phyloP scores from a whole-genome alignment of 805 yeast genomes.

The Saccharomycopsis sp. region DNA sequence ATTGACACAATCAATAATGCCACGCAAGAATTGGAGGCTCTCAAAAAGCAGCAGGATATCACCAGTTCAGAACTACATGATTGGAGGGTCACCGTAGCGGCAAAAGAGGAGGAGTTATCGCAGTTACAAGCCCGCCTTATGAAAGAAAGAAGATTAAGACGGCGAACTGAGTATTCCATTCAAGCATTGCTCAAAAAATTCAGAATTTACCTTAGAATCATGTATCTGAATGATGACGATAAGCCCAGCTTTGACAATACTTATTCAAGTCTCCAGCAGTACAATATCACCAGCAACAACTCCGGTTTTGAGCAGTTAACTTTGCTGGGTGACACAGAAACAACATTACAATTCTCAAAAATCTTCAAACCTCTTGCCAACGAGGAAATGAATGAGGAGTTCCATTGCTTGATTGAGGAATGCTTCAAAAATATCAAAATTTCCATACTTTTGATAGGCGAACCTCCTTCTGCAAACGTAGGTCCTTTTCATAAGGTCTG shows the following conservation, averaged over 20 bases:
- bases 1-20: not conserved
- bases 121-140: not conserved
- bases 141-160: not conserved
- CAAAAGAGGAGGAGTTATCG: not conserved
- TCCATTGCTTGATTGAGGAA: constrained; percentile 7
- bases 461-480: not conserved
- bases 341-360: constrained; percentile 1
- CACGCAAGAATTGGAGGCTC: not conserved
- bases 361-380: not conserved
- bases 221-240: not conserved
- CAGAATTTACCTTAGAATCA: constrained; percentile 3
- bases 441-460: constrained; percentile 7
- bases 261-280: not conserved
- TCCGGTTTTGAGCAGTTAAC: constrained; percentile 1
- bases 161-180: constrained; percentile 10
- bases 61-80: not conserved
- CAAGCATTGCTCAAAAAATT: constrained; percentile 9
- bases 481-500: not conserved
- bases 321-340: not conserved
- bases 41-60: not conserved
- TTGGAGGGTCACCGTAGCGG: constrained; percentile 6
- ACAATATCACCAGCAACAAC: not conserved
- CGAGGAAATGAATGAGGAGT: constrained; percentile 7
- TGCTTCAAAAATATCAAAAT: constrained; percentile 5
- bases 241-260: not conserved